Evolutionary conservation across 768 basidiomycete genomes (phyloP).

Genomic region (Trametes elegans): DNA sequence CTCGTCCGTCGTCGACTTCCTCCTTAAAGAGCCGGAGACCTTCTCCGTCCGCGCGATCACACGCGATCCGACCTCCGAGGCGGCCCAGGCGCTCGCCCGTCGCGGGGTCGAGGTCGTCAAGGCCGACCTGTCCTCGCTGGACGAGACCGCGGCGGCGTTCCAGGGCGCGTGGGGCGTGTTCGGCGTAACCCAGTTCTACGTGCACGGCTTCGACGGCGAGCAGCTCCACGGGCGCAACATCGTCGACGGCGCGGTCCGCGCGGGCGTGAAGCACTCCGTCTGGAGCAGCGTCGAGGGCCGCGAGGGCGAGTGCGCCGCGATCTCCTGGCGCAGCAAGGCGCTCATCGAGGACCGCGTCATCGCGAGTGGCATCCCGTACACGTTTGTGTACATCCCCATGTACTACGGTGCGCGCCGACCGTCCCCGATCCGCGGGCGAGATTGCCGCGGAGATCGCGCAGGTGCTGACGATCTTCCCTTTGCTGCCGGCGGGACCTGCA

Average conservation of each 20-base stretch:
- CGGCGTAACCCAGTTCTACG: constrained; percentile 12
- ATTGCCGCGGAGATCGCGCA: neutral
- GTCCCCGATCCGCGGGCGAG: neutral
- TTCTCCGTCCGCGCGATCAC: constrained; percentile 14
- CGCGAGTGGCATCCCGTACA: constrained; percentile 11
- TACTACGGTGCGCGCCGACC: neutral
- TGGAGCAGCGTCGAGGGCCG: constrained; percentile 12
- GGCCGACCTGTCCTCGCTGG: constrained; percentile 9
- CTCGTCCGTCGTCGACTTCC: constrained; percentile 10
- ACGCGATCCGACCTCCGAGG: constrained; percentile 5
- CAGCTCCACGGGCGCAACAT: constrained; percentile 9
- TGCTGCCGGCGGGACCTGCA: too few species aligned
- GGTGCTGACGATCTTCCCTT: too few species aligned
- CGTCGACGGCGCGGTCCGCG: constrained; percentile 7
- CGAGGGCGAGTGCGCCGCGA: constrained; percentile 12
- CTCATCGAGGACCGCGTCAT: constrained; percentile 10
- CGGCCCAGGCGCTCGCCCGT: constrained; percentile 6
- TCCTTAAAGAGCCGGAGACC: constrained; percentile 6
- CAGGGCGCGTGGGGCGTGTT: constrained; percentile 9
- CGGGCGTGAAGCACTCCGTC: constrained; percentile 9
- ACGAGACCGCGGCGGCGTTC: constrained; percentile 9
- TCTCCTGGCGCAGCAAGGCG: constrained; percentile 11
- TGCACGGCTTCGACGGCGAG: constrained; percentile 12
- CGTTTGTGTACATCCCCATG: constrained; percentile 11
- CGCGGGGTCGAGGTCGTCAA: constrained; percentile 12